These are phyloP conservation scores for Spathaspora sp. DNA, from an alignment of 1,139 yeast genomes.

Conservation along the genomic window DNA sequence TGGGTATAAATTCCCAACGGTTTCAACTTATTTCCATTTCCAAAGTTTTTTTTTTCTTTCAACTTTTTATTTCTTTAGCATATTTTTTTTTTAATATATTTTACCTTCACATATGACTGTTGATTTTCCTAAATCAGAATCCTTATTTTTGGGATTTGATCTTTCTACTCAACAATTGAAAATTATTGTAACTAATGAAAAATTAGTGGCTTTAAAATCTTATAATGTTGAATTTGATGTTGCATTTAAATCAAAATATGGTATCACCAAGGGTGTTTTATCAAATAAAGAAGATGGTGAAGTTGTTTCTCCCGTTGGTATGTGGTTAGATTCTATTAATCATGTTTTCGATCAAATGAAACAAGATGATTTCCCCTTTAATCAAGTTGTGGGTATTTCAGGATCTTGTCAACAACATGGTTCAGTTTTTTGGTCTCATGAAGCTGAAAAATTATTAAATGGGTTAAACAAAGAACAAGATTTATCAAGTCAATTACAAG, in stretches of 20 bases:
- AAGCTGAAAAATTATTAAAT: constrained; percentile 42
- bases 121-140: constrained; percentile 16
- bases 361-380: constrained; percentile 53
- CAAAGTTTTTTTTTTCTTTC: background rate
- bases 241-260: constrained; percentile 55
- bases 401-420: constrained; percentile 97
- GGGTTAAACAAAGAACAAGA: constrained; percentile 22
- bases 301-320: constrained; percentile 74
- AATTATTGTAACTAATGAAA: constrained; percentile 61
- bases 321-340: constrained; percentile 90
- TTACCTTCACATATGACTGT: background rate
- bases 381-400: constrained; percentile 62
- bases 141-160: constrained; percentile 71
- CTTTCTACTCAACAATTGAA: constrained; percentile 89
- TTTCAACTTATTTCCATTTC: background rate
- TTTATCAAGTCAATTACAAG: constrained; percentile 46
- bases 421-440: constrained; percentile 72
- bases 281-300: constrained; percentile 48
- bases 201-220: constrained; percentile 53
- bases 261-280: constrained; percentile 70
- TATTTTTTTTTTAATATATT: background rate
- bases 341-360: constrained; percentile 57
- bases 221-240: constrained; percentile 72
- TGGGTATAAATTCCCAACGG: constrained; percentile 1
- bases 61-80: background rate